Evolutionary conservation across 2,329 filamentous ascomycete species (phyloP).

Genomic region (Botryosphaeria dothidea): DNA sequence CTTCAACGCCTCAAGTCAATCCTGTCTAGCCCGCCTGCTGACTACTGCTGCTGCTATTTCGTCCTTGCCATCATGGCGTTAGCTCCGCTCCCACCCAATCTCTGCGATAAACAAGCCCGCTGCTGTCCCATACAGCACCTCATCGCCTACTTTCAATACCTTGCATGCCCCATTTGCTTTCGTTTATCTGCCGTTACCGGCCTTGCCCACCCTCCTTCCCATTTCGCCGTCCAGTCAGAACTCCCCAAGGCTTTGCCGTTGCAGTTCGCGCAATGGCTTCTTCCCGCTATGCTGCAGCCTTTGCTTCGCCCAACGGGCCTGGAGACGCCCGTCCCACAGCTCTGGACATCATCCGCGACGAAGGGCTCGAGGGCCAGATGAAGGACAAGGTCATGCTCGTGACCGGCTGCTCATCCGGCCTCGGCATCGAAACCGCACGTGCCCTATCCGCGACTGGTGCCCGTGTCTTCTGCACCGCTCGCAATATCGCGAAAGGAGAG

Average conservation of each 20-base stretch:
- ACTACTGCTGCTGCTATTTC: background rate
- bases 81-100: background rate
- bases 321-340: conserved; percentile 46
- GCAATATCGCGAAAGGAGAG: conserved; percentile 43
- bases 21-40: background rate
- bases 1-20: background rate
- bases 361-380: conserved; percentile 35
- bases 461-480: conserved; percentile 46
- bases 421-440: conserved; percentile 32
- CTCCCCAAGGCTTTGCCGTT: background rate
- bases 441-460: conserved; percentile 50
- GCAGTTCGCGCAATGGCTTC: conserved; percentile 6
- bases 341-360: conserved; percentile 42
- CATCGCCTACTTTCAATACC: background rate
- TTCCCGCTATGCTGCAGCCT: conserved; percentile 23
- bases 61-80: background rate
- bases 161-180: background rate
- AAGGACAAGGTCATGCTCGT: conserved; percentile 31
- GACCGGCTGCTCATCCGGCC: conserved; percentile 32
- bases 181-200: background rate
- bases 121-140: background rate
- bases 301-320: conserved; percentile 31
- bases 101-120: background rate
- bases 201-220: background rate
- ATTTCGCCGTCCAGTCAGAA: too few species aligned